phyloP scores from a whole-genome alignment of 441 rosid species.

The Aleurites moluccanus region DNA sequence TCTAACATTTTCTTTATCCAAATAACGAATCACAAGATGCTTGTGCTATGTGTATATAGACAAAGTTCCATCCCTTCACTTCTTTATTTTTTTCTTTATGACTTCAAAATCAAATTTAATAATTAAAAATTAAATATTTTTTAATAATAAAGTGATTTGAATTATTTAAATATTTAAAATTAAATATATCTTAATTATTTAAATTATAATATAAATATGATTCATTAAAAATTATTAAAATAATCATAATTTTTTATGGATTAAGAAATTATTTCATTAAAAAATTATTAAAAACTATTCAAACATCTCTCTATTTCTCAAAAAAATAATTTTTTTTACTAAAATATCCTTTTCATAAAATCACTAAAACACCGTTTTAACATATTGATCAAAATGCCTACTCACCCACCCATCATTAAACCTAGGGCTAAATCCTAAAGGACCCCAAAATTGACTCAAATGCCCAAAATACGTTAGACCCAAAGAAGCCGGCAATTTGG shows the following conservation, averaged over 20 bases:
- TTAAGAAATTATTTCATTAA: too few relatives aligned
- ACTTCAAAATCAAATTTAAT: not conserved
- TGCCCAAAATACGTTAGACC: constrained; percentile 28
- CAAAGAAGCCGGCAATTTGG: constrained; percentile 44
- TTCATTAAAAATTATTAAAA: too few relatives aligned
- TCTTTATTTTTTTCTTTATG: not conserved
- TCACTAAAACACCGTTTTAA: constrained; percentile 9
- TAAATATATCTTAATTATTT: too few relatives aligned
- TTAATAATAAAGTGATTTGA: too few relatives aligned
- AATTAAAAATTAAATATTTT: too few relatives aligned
- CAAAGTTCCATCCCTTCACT: constrained; percentile 22
- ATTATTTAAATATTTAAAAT: too few relatives aligned
- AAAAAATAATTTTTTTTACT: too few relatives aligned
- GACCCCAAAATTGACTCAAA: constrained; percentile 25
- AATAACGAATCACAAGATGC: constrained; percentile 44
- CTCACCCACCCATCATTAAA: too few relatives aligned
- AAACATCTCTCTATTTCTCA: too few relatives aligned
- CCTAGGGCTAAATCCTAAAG: not conserved
- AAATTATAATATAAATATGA: too few relatives aligned
- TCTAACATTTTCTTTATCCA: constrained; percentile 16
- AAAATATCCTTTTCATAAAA: not conserved
- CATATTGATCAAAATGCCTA: not conserved
- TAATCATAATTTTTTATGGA: too few relatives aligned
- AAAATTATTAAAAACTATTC: too few relatives aligned
- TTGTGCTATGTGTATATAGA: constrained; percentile 33